Evolutionary conservation across 345 rosid genomes (phyloP), one percentile per base, ranked within the genome.

Genomic region (Chamaenerion angustifolium): DNA sequence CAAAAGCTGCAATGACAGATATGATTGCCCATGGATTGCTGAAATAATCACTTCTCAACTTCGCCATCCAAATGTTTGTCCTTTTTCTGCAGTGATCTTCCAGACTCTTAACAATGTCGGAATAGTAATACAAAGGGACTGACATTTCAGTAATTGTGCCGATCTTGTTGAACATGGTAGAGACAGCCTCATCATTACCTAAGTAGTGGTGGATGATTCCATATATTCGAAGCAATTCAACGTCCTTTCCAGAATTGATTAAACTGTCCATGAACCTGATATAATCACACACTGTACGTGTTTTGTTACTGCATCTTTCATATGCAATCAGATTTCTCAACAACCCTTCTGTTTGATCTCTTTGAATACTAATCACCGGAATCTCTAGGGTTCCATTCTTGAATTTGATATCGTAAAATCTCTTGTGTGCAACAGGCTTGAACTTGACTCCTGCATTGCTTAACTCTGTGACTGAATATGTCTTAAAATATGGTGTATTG

Each of bases 391-490:
- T 8, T 0, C 56, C 64, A 10, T 55, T 14, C 12, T 58, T 49
- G 18, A 70, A 65, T 9, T 8, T 25, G 16, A 65, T 48, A 11
- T 66, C 56, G 3, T 65, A 52, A 17, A 65, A 43, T 16, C 19
- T 48, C 2, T 11, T 8, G n/a, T 15, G 13, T 2, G 14, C 16
- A 0, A n/a, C 18, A 16, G 3, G 13, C 49, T 40, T 13, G 35
- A 67, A 60, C 40, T 47, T 49, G 60, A 70, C 56, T 59, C 71
- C 71, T 2, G 52, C 46, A n/a, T 71, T 65, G 8, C 17, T 2
- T 14, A 66, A 61, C 60, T 66, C 51, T 10, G 23, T 21, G 3
- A 68, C 63, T 13, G 58, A 54, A 8, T 48, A 48, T 8, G 10
- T 23, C 3, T 23, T 23, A 23, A 23, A 23, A 23, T 23, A 23